Evolutionary conservation across 2,329 filamentous ascomycete genomes (phyloP), one percentile per base, ranked within the genome.

Genomic region (Leptographium lundbergii): DNA sequence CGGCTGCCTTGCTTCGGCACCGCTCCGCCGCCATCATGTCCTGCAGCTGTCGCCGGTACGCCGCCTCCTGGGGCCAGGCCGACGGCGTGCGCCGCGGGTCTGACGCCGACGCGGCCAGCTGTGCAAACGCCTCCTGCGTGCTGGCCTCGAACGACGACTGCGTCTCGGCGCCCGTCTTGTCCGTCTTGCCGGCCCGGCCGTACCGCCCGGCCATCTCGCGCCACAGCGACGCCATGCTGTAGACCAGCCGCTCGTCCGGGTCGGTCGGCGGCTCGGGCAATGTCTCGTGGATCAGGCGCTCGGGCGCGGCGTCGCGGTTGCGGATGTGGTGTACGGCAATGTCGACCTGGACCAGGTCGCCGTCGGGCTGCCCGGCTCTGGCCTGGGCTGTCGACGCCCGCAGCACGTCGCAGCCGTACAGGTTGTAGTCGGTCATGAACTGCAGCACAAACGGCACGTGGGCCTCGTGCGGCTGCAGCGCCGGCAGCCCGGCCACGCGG

Each of bases 391-490:
- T 87, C 60, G 42, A 45, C 13, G 25, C 24, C 25, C 92, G 82
- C 63, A 97, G 84, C 66, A 92, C 95, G 59, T 84, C 86, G 69
- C 94, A 99, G 7, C 95, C 95, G 70, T 95, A 97, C 64, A 99
- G 76, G 69, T 96, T 99, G 76, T 95, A 99, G 70, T 99, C 95
- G 63, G 87, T 88, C 94, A 99, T 97, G 82, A 95, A 99, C 72
- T 99, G 95, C 11, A 94, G 78, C 10, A 96, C 74, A 69, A 91
- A 97, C 68, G 96, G 90, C 62, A 97, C 72, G 69, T 99, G 95
- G 22, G 89, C 91, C 72, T 99, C 94, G 68, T 94, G 95, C 0
- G 94, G 92, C 68, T 97, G 92, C 51, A 99, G 87, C 68, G 89
- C 89, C 81, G 97, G 82, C 51, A 99, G 85, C 34, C 87, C 87